These are phyloP conservation scores for Pogostemon cablin DNA, from an alignment of 257 asterid species.

Conservation along the genomic window DNA sequence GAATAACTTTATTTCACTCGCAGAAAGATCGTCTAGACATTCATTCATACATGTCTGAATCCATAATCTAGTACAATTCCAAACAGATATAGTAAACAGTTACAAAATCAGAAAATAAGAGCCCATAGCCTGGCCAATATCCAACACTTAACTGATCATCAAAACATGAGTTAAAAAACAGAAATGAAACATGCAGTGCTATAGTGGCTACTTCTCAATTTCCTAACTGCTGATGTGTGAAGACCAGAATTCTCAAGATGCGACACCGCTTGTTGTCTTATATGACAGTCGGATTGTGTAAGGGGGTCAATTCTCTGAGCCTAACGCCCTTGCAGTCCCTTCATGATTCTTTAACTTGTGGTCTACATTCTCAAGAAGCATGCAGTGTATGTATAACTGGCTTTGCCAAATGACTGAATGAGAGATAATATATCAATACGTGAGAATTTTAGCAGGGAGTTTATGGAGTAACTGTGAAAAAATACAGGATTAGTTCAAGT, in stretches of 20 bases:
- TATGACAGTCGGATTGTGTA: background rate
- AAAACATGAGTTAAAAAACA: background rate
- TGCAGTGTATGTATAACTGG: background rate
- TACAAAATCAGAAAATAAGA: too few species aligned
- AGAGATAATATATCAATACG: background rate
- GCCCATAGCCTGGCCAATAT: too few species aligned
- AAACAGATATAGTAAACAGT: too few species aligned
- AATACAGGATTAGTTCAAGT: background rate
- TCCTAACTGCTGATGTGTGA: background rate
- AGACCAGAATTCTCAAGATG: background rate
- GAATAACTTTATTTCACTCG: too few species aligned
- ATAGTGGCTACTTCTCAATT: background rate
- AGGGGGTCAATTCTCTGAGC: background rate
- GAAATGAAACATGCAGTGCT: background rate
- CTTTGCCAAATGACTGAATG: slow-evolving; percentile 6
- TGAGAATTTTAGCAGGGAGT: slow-evolving; percentile 8
- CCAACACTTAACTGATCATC: background rate
- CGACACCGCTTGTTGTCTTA: background rate
- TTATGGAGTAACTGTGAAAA: background rate
- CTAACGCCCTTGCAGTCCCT: background rate
- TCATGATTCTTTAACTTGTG: background rate
- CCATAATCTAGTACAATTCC: too few species aligned
- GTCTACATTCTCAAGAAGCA: slow-evolving; percentile 8
- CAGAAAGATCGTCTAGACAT: too few species aligned
- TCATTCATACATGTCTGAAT: too few species aligned